phyloP scores from a whole-genome alignment of 805 yeast species.

The Candida vartiovaarae region DNA sequence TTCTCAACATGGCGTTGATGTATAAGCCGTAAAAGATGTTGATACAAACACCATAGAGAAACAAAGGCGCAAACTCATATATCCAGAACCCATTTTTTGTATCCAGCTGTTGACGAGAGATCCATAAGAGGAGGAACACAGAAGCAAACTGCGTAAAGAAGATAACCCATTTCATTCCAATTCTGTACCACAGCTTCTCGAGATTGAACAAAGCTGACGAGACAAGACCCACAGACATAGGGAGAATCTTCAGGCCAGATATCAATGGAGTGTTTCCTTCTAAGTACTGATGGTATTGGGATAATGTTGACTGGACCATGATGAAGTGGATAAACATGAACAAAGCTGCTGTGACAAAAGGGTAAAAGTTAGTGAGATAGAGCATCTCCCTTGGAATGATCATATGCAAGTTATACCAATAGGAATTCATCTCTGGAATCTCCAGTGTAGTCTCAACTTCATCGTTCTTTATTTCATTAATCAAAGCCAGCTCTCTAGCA shows the following conservation, averaged over 20 bases:
- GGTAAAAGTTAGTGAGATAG: slow-evolving; percentile 22
- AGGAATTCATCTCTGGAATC: not conserved
- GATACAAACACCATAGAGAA: slow-evolving; percentile 20
- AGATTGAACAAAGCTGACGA: slow-evolving; percentile 22
- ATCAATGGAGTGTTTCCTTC: slow-evolving; percentile 26
- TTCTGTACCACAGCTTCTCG: slow-evolving; percentile 12
- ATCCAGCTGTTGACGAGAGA: slow-evolving; percentile 16
- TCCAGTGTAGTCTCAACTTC: slow-evolving; percentile 18
- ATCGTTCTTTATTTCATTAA: not conserved
- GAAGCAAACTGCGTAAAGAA: slow-evolving; percentile 1
- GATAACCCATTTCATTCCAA: slow-evolving; percentile 21
- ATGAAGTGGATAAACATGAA: slow-evolving; percentile 19
- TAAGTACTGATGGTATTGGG: slow-evolving; percentile 23
- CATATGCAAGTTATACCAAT: slow-evolving; percentile 11
- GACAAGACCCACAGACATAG: slow-evolving; percentile 26
- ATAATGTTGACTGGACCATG: slow-evolving; percentile 12
- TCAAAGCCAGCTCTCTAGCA: not conserved
- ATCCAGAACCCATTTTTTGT: slow-evolving; percentile 24
- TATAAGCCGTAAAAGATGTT: slow-evolving; percentile 30
- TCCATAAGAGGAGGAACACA: slow-evolving; percentile 11
- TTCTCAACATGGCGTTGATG: slow-evolving; percentile 24
- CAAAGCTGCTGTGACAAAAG: slow-evolving; percentile 15
- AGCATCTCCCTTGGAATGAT: slow-evolving; percentile 27
- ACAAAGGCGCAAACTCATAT: slow-evolving; percentile 20
- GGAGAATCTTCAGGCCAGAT: slow-evolving; percentile 30